Evolutionary conservation across 768 basidiomycete genomes (phyloP).

Genomic region (Gloeopeniophorella convolvens): DNA sequence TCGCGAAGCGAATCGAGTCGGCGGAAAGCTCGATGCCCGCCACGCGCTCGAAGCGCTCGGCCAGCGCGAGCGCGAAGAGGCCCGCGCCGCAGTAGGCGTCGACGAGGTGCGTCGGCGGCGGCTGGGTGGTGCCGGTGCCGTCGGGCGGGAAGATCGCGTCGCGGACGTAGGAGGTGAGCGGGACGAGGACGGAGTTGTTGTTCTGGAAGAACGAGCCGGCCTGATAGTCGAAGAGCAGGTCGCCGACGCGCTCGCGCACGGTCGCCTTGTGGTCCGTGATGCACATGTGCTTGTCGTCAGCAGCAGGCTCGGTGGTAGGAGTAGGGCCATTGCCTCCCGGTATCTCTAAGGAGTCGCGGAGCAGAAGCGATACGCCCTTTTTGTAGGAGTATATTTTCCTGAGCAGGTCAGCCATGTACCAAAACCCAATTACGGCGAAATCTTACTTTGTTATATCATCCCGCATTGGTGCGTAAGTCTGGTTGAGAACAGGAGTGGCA

Average conservation of each 20-base stretch:
- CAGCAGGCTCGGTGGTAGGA: slow-evolving; percentile 19
- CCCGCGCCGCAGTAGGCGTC: slow-evolving; percentile 93
- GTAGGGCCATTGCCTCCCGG: slow-evolving; percentile 24
- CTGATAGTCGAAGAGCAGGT: slow-evolving; percentile 75
- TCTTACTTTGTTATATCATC: slow-evolving; percentile 63
- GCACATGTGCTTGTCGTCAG: slow-evolving; percentile 59
- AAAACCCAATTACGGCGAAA: no score
- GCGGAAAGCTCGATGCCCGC: slow-evolving; percentile 84
- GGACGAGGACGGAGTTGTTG: slow-evolving; percentile 87
- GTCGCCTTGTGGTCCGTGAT: slow-evolving; percentile 75
- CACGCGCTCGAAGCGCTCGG: slow-evolving; percentile 63
- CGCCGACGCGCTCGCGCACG: slow-evolving; percentile 81
- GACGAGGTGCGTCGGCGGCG: slow-evolving; percentile 73
- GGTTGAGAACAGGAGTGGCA: slow-evolving; percentile 74
- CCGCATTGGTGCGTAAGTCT: slow-evolving; percentile 53
- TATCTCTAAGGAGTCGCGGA: slow-evolving; percentile 72
- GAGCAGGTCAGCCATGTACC: neutral
- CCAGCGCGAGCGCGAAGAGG: slow-evolving; percentile 80
- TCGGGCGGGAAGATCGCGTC: slow-evolving; percentile 53
- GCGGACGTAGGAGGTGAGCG: slow-evolving; percentile 78
- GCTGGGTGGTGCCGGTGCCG: slow-evolving; percentile 14
- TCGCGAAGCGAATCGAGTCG: slow-evolving; percentile 64
- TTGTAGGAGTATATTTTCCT: slow-evolving; percentile 80
- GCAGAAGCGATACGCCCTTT: slow-evolving; percentile 81
- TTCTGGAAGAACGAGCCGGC: slow-evolving; percentile 97